A percentile compares a stretch with the other conserved stretches of the same genome.
These are phyloP conservation scores for Saturnispora besseyi DNA, from an alignment of 805 yeast genomes.

Conservation along the genomic window DNA sequence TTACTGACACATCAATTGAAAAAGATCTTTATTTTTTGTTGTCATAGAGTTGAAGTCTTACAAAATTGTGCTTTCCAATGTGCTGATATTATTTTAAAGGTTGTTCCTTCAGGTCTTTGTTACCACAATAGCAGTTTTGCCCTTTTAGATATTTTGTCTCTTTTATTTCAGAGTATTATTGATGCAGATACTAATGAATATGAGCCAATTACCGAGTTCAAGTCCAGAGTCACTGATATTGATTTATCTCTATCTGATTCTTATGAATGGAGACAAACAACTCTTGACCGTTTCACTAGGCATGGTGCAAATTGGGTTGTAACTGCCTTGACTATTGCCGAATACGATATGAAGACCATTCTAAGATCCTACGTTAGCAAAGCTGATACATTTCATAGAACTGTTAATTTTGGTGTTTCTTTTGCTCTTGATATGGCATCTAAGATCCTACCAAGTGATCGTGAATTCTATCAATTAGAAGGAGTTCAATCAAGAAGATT, in stretches of 20 bases:
- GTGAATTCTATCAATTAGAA: slow-evolving; percentile 46
- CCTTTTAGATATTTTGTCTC: slow-evolving; percentile 67
- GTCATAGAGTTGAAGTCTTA: slow-evolving; percentile 65
- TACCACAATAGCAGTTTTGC: slow-evolving; percentile 66
- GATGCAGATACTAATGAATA: slow-evolving; percentile 82
- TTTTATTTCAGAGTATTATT: slow-evolving; percentile 67
- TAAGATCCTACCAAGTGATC: slow-evolving; percentile 52
- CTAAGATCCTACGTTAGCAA: slow-evolving; percentile 65
- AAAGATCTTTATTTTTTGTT: slow-evolving; percentile 56
- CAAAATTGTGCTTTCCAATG: slow-evolving; percentile 76
- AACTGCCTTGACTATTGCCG: slow-evolving; percentile 46
- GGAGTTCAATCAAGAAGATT: slow-evolving; percentile 27
- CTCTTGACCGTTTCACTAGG: slow-evolving; percentile 50
- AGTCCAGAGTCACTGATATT: slow-evolving; percentile 35
- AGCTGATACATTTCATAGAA: slow-evolving; percentile 19
- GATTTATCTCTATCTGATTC: slow-evolving; percentile 62
- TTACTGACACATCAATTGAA: slow-evolving; percentile 62
- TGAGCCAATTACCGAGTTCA: slow-evolving; percentile 69
- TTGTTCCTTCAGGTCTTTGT: slow-evolving; percentile 72
- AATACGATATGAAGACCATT: slow-evolving; percentile 68
- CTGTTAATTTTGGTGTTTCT: slow-evolving; percentile 69
- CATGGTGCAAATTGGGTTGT: slow-evolving; percentile 63
- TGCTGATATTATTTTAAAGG: slow-evolving; percentile 56
- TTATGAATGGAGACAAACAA: slow-evolving; percentile 60
- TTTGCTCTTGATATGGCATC: slow-evolving; percentile 91